A percentile compares a stretch with the other conserved stretches of the same genome.
phyloP scores from a whole-genome alignment of 306 rosid species.

The Castanopsis chinensis region DNA sequence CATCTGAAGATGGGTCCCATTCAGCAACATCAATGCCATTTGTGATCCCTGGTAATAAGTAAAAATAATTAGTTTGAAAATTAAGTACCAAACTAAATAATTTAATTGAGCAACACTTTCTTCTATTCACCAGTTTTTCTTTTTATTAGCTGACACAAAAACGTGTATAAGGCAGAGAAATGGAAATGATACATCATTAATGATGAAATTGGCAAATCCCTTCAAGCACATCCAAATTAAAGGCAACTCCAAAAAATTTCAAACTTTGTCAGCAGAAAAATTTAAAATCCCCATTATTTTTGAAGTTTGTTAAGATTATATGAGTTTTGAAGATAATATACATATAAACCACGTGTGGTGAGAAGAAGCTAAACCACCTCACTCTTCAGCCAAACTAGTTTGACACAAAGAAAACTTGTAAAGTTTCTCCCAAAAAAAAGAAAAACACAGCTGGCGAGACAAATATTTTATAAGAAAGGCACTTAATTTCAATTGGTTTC shows the following conservation, averaged over 20 bases:
- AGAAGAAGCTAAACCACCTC: neutral
- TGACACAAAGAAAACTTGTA: constrained; percentile 3
- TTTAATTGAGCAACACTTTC: neutral
- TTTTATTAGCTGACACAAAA: constrained; percentile 7
- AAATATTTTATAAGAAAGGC: neutral
- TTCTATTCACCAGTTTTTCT: constrained; percentile 5
- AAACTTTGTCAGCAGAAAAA: neutral
- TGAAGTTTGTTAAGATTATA: neutral
- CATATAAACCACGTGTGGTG: neutral
- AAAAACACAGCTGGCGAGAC: neutral
- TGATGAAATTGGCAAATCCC: constrained; percentile 4
- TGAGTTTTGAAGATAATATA: neutral
- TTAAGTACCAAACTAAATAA: constrained; percentile 14
- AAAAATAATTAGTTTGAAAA: constrained; percentile 15
- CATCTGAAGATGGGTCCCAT: constrained; percentile 80
- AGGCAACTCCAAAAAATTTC: neutral
- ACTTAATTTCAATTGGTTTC: neutral
- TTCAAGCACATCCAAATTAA: neutral
- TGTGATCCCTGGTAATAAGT: constrained; percentile 60
- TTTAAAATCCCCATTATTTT: neutral
- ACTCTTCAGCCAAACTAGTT: neutral
- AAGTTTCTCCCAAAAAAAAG: neutral
- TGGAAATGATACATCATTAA: neutral
- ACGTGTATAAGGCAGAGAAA: constrained; percentile 1
- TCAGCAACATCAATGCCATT: constrained; percentile 79